A percentile compares a stretch with the other conserved stretches of the same genome.
Evolutionary conservation across 192 early-diverging fungal genomes (phyloP).

Genomic region (Coemansia sp.): DNA sequence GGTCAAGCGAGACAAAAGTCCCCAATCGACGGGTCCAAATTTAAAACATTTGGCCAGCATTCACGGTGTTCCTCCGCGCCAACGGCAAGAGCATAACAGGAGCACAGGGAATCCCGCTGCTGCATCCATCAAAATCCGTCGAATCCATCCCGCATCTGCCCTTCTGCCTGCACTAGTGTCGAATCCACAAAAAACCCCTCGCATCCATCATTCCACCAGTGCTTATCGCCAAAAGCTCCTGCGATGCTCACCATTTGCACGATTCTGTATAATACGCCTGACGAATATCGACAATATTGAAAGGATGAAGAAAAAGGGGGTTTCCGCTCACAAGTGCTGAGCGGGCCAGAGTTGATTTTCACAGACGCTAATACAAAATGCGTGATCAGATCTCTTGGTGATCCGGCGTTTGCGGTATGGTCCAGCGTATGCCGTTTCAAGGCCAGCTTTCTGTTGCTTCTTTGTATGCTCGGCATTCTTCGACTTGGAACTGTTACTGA

Average conservation of each 20-base stretch:
- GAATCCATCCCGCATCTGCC: not conserved
- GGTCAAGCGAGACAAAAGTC: too few relatives aligned
- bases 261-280: constrained; percentile 2
- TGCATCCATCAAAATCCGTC: not conserved
- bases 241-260: constrained; percentile 8
- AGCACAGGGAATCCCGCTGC: not conserved
- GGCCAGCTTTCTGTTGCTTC: not conserved
- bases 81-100: not conserved
- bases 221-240: not conserved
- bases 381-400: constrained; percentile 1
- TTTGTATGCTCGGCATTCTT: not conserved
- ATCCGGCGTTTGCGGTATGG: not conserved
- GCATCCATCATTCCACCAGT: not conserved
- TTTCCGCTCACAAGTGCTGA: not conserved
- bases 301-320: constrained; percentile 11
- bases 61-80: not conserved
- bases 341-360: not conserved
- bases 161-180: not conserved
- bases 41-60: not conserved
- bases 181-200: not conserved
- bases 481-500: not conserved
- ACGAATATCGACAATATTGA: constrained; percentile 9
- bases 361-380: not conserved
- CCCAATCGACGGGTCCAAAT: too few relatives aligned
- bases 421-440: not conserved